Evolutionary conservation across 495 filamentous ascomycete species (phyloP).

Genomic region (Penicillium verhagenii): DNA sequence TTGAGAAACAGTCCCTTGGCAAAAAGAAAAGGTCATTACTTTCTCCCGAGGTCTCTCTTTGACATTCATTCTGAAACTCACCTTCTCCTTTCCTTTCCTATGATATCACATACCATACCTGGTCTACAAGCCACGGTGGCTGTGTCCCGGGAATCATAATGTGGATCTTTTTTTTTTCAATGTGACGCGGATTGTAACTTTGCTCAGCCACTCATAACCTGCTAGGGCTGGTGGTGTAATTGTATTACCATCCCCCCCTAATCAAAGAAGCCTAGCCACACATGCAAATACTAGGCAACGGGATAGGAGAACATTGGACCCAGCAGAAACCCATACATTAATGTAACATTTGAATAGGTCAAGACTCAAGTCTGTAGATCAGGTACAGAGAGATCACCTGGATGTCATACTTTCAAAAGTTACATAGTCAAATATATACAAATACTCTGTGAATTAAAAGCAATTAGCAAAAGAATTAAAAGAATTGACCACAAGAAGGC

Average conservation of each 20-base stretch:
- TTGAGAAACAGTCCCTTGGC: too few relatives aligned
- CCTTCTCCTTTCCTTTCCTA: constrained; percentile 7
- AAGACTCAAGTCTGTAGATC: background rate
- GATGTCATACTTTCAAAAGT: background rate
- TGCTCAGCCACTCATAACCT: constrained; percentile 25
- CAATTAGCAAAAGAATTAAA: too few relatives aligned
- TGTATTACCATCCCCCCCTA: constrained; percentile 9
- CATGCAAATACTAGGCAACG: background rate
- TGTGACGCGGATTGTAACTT: constrained; percentile 19
- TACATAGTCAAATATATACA: too few relatives aligned
- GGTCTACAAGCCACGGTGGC: constrained; percentile 26
- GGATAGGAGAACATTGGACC: background rate
- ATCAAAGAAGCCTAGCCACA: background rate
- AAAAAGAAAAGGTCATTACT: too few relatives aligned
- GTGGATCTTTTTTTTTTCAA: constrained; percentile 22
- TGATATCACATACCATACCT: constrained; percentile 22
- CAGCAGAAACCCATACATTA: background rate
- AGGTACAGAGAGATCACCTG: background rate
- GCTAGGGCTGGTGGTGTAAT: constrained; percentile 21
- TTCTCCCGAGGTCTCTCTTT: too few relatives aligned
- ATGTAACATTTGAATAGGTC: background rate
- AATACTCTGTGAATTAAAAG: too few relatives aligned
- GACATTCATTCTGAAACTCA: background rate
- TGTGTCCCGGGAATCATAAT: constrained; percentile 11
- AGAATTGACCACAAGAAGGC: too few relatives aligned